Percentiles rank a stretch among this genome's conserved stretches.
These are phyloP conservation scores for Gliomastix tumulicola DNA, from an alignment of 2,329 filamentous ascomycete genomes.

Conservation along the genomic window DNA sequence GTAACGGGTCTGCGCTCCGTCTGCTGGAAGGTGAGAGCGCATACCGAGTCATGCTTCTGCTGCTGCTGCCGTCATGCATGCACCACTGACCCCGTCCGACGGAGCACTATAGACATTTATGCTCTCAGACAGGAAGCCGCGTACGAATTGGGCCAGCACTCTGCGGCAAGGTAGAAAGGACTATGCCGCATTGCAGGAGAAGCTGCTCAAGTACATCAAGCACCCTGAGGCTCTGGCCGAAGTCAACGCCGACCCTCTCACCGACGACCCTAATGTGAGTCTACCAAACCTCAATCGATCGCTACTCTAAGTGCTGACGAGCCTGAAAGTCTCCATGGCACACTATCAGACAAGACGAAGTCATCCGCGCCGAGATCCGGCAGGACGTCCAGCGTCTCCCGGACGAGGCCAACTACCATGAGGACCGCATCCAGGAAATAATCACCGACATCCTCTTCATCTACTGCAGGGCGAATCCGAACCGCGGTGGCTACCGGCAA, in stretches of 20 bases:
- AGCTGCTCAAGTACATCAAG: conserved; percentile 75
- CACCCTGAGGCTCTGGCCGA: conserved; percentile 72
- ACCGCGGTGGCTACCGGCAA: conserved; percentile 85
- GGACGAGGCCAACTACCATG: conserved; percentile 84
- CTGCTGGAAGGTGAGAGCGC: conserved; percentile 71
- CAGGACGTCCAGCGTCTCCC: conserved; percentile 94
- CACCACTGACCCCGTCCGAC: not conserved
- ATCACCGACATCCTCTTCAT: conserved; percentile 88
- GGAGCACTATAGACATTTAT: conserved; percentile 59
- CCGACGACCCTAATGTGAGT: conserved; percentile 62
- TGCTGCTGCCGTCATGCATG: too few species aligned
- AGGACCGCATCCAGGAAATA: conserved; percentile 68
- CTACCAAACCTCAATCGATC: not conserved
- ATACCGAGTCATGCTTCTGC: too few species aligned
- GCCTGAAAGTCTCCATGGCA: conserved; percentile 75
- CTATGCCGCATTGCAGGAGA: conserved; percentile 66
- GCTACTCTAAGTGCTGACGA: not conserved
- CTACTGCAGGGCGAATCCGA: conserved; percentile 87
- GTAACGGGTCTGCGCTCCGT: conserved; percentile 72
- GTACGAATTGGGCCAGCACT: conserved; percentile 60
- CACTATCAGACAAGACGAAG: conserved; percentile 76
- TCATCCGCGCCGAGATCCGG: conserved; percentile 77
- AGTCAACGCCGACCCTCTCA: conserved; percentile 72
- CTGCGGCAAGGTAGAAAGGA: conserved; percentile 62
- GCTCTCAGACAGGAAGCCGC: conserved; percentile 62